phyloP scores from a whole-genome alignment of 306 rosid genomes.

The Vigna hirtella region DNA sequence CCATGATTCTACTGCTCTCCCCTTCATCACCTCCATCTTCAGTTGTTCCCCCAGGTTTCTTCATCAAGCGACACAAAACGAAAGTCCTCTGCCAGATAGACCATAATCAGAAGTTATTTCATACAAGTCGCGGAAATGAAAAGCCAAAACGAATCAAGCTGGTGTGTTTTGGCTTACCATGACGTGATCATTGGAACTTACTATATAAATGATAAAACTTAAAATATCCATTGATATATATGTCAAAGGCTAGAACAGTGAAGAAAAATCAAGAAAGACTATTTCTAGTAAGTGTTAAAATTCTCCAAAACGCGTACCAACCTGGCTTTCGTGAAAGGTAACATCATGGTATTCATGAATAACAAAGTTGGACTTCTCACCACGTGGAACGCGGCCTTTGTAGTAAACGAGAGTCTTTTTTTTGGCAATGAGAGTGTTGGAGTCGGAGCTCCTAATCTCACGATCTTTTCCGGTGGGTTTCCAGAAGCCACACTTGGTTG shows the following conservation, averaged over 20 bases:
- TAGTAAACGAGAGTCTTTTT: slow-evolving; percentile 73
- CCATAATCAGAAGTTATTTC: slow-evolving; percentile 4
- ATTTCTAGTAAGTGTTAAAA: background rate
- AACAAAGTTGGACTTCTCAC: slow-evolving; percentile 56
- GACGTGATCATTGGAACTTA: no score
- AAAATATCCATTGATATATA: no score
- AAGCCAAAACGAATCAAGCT: background rate
- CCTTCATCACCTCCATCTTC: slow-evolving; percentile 46
- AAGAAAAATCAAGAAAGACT: background rate
- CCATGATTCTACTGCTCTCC: slow-evolving; percentile 38
- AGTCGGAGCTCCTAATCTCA: slow-evolving; percentile 33
- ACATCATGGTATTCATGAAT: slow-evolving; percentile 69
- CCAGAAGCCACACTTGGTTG: slow-evolving; percentile 69
- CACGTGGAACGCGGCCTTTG: slow-evolving; percentile 38
- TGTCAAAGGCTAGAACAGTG: background rate
- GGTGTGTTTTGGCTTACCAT: background rate
- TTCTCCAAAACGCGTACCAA: slow-evolving; percentile 10
- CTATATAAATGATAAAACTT: no score
- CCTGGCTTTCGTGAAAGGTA: slow-evolving; percentile 47
- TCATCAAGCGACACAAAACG: slow-evolving; percentile 61
- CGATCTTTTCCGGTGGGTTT: slow-evolving; percentile 65
- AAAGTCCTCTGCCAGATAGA: slow-evolving; percentile 49
- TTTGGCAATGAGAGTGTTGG: slow-evolving; percentile 51
- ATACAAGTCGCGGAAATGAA: slow-evolving; percentile 12
- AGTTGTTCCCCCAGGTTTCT: slow-evolving; percentile 43